Conservation (phyloP, 768 basidiomycete species). For the Strobilomyces echinocephalus region DNA sequence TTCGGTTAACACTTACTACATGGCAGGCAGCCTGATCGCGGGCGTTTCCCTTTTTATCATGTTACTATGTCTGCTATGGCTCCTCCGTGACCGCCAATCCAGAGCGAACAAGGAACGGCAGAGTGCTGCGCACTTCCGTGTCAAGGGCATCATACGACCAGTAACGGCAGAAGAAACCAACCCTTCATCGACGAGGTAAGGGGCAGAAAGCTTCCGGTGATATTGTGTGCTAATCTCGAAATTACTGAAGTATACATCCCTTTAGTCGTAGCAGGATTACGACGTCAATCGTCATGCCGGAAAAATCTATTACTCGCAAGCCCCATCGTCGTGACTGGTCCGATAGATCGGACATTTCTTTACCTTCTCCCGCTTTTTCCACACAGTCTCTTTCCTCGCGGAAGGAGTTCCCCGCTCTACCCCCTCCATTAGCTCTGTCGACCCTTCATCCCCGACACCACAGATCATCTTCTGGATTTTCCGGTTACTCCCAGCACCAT, state of each 20-base stretch:
- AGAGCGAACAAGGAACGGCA: conserved; percentile 31
- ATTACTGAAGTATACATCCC: conserved; percentile 11
- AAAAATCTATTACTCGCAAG: conserved; percentile 39
- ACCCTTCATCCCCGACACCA: conserved; percentile 28
- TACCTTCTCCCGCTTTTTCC: conserved; percentile 36
- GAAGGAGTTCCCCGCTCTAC: not conserved
- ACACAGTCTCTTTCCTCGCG: conserved; percentile 28
- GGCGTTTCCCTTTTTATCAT: conserved; percentile 11
- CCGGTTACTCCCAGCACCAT: conserved; percentile 36
- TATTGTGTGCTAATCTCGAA: not conserved
- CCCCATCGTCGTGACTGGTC: conserved; percentile 34
- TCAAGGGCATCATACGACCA: conserved; percentile 4
- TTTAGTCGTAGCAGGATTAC: conserved; percentile 45
- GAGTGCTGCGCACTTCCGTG: conserved; percentile 38
- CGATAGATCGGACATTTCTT: conserved; percentile 39
- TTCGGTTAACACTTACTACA: conserved; percentile 31
- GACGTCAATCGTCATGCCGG: conserved; percentile 49
- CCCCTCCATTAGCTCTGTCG: conserved; percentile 14
- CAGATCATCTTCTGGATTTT: conserved; percentile 30
- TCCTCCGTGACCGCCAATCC: conserved; percentile 34
- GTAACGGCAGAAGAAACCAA: conserved; percentile 7
- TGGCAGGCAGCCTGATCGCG: conserved; percentile 43
- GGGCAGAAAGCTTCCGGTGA: not conserved
- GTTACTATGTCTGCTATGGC: conserved; percentile 34
- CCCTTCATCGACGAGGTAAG: conserved; percentile 14